phyloP scores from a whole-genome alignment of 768 basidiomycete genomes.

The Pleurotus tuber-regium region DNA sequence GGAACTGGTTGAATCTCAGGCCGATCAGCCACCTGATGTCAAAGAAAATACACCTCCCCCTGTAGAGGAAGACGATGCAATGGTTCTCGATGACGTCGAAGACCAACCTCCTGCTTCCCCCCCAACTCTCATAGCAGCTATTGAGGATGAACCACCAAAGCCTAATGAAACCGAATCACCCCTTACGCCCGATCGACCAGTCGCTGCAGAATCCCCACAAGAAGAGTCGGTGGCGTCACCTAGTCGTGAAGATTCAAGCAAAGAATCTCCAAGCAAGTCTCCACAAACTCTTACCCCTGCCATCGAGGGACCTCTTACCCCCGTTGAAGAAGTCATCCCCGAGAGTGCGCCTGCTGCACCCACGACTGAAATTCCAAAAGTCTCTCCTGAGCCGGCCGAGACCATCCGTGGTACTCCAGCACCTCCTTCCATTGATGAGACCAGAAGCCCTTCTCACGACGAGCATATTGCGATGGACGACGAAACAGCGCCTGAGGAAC shows the following conservation, averaged over 20 bases:
- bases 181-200: not conserved
- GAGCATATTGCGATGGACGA: not conserved
- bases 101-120: not conserved
- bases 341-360: not conserved
- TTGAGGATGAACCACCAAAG: not conserved
- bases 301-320: not conserved
- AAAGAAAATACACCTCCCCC: no score
- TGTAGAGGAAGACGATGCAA: not conserved
- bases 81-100: not conserved
- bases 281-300: no score
- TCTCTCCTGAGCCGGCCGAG: not conserved
- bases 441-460: not conserved
- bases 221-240: no score
- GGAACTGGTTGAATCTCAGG: not conserved
- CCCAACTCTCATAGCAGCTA: not conserved
- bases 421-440: not conserved
- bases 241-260: no score
- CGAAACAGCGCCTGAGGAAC: not conserved
- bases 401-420: not conserved
- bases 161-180: no score
- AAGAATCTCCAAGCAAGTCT: no score
- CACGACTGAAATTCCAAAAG: not conserved
- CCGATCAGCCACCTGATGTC: not conserved
- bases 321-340: not conserved
- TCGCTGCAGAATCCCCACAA: no score